Evolutionary conservation across 495 filamentous ascomycete species (phyloP).

Genomic region (Cercophora sp.): DNA sequence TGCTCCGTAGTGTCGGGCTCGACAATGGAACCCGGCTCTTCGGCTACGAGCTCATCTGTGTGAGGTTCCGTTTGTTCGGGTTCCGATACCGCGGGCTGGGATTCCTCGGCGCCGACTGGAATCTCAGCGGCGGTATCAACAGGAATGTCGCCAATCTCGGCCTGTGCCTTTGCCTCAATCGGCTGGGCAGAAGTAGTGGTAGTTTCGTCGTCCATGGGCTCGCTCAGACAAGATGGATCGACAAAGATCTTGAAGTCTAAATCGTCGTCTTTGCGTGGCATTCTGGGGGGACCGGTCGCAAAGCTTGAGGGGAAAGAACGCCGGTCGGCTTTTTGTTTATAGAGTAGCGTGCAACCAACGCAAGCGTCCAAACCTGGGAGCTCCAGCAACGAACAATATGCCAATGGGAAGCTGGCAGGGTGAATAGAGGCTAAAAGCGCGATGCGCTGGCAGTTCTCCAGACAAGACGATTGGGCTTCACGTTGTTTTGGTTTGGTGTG

Average conservation of each 20-base stretch:
- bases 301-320: not conserved
- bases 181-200: not conserved
- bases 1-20: not conserved
- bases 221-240: conserved; percentile 37
- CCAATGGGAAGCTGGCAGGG: conserved; percentile 13
- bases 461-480: conserved; percentile 9
- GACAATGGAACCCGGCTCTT: not conserved
- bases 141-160: conserved; percentile 12
- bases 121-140: not conserved
- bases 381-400: conserved; percentile 22
- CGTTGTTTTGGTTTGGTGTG: not conserved
- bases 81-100: not conserved
- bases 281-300: conserved; percentile 7
- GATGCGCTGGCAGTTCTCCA: conserved; percentile 26
- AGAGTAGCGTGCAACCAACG: conserved; percentile 7
- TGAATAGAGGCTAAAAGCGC: conserved; percentile 16
- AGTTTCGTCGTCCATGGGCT: conserved; percentile 30
- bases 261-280: conserved; percentile 26
- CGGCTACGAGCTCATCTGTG: not conserved
- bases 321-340: too few relatives aligned
- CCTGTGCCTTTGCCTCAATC: conserved; percentile 8
- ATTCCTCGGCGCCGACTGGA: not conserved
- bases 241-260: conserved; percentile 42
- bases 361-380: not conserved
- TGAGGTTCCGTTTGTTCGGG: not conserved